Evolutionary conservation across 192 early-diverging fungal genomes (phyloP), one percentile per base, ranked within the genome.

Genomic region (Allomyces arbusculus): DNA sequence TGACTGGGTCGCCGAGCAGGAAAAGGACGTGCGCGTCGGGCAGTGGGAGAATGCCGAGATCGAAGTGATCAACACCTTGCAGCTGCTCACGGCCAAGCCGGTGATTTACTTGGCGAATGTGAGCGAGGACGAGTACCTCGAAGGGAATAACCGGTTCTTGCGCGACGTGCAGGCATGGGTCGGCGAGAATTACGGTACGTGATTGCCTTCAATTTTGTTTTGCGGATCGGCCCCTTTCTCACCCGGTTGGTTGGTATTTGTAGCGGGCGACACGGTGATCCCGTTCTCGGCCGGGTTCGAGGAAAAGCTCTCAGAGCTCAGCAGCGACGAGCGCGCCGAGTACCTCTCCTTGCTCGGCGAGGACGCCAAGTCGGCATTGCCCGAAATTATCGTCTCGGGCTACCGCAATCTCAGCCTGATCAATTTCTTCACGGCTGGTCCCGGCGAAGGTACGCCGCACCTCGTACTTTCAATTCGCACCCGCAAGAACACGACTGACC

Each of bases 51-150:
- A 70, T 50, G 77, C 82, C 69, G 82, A 91, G 65, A 79, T 87
- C 28, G 79, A 86, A 28, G 72, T 82, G 10, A 86, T 89, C 79
- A 90, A 89, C 70, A 65, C 71, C 16, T 74, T 86, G 64, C 80
- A 83, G 64, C 78, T 91, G 26, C 73, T 91, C 44, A 89, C 89
- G 0, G 88, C 88, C 26, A 91, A 91, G 68, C 89, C 89, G 0
- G 85, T 86, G 67, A 78, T 89, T 19, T 81, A 81, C 63, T 77
- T 90, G 40, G 77, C 76, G 75, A 91, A 91, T 73, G 75, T 89
- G 43, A 78, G 74, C 44, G 82, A 87, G 65, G 71, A 84, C 4
- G 87, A 88, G 44, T 91, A 85, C 63, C 63, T 77, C 43, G 45
- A 78, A 28, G 80, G 82, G 45, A 82, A 86, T 67, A 85, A 87